Percentiles rank a stretch among this genome's conserved stretches.
phyloP scores from a whole-genome alignment of 2,329 filamentous ascomycete species.

The Macrophomina tecta region DNA sequence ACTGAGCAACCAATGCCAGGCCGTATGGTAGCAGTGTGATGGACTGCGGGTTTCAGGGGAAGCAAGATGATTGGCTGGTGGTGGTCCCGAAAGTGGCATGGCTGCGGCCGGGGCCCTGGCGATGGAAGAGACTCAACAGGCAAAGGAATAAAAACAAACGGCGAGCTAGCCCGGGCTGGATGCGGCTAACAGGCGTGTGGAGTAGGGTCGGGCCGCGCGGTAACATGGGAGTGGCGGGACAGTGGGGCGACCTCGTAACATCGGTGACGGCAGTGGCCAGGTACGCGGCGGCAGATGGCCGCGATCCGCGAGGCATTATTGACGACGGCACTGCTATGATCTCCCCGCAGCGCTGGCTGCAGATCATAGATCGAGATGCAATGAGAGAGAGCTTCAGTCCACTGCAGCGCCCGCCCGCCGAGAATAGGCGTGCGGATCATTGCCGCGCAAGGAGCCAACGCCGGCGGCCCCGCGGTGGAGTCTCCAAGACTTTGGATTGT shows the following conservation, averaged over 20 bases:
- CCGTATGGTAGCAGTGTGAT: neutral
- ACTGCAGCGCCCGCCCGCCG: no score
- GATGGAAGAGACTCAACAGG: neutral
- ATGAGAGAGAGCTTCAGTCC: neutral
- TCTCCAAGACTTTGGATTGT: neutral
- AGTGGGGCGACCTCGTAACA: conserved; percentile 17
- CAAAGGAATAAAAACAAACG: neutral
- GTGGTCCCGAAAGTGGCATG: neutral
- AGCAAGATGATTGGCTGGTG: neutral
- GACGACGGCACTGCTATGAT: neutral
- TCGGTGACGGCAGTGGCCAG: neutral
- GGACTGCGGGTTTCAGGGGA: neutral
- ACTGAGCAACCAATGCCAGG: no score
- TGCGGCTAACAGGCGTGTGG: neutral
- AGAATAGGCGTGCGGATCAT: neutral
- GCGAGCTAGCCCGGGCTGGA: neutral
- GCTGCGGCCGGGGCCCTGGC: neutral
- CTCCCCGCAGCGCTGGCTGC: neutral
- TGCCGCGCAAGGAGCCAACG: neutral
- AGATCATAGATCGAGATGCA: neutral
- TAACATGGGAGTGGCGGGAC: neutral
- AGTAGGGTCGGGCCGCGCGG: conserved; percentile 8
- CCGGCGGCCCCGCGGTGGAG: neutral
- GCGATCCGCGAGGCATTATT: neutral
- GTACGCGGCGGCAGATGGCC: conserved; percentile 3